phyloP scores from a whole-genome alignment of 83 land plant genomes.

The Diphasiastrum complanatum region DNA sequence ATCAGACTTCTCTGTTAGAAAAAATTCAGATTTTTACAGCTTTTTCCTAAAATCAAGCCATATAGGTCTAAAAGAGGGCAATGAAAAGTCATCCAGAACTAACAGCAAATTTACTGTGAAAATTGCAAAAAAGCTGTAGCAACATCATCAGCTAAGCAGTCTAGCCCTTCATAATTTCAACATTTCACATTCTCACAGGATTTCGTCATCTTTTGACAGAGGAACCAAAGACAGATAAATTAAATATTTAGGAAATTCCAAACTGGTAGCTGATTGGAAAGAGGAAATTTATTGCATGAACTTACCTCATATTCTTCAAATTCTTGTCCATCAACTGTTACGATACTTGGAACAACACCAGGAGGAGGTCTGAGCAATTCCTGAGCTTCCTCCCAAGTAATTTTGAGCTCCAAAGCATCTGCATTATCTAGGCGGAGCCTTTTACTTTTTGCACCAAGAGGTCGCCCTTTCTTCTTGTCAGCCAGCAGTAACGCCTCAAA shows the following conservation, averaged over 20 bases:
- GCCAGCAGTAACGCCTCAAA: conserved; percentile 31
- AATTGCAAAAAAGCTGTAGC: too few relatives aligned
- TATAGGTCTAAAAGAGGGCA: too few relatives aligned
- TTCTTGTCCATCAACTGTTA: conserved; percentile 78
- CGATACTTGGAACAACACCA: conserved; percentile 39
- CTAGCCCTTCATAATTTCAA: too few relatives aligned
- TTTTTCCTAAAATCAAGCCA: too few relatives aligned
- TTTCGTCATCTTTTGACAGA: too few relatives aligned
- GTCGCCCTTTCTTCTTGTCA: conserved; percentile 47
- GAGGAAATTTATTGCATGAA: not conserved
- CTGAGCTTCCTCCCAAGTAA: conserved; percentile 90
- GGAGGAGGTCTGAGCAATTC: conserved; percentile 73
- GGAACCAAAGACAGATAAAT: too few relatives aligned
- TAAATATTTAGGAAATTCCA: not conserved
- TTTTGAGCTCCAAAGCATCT: conserved; percentile 57
- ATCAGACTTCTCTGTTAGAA: too few relatives aligned
- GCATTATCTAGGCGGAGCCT: conserved; percentile 53
- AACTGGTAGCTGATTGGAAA: not conserved
- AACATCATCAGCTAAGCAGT: too few relatives aligned
- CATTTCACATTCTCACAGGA: too few relatives aligned
- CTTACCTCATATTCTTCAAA: conserved; percentile 90
- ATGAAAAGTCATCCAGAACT: too few relatives aligned
- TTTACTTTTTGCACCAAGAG: conserved; percentile 60
- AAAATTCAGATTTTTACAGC: too few relatives aligned
- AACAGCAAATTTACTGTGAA: too few relatives aligned